Evolutionary conservation across 768 basidiomycete genomes (phyloP).

Genomic region (Suillus placidus): DNA sequence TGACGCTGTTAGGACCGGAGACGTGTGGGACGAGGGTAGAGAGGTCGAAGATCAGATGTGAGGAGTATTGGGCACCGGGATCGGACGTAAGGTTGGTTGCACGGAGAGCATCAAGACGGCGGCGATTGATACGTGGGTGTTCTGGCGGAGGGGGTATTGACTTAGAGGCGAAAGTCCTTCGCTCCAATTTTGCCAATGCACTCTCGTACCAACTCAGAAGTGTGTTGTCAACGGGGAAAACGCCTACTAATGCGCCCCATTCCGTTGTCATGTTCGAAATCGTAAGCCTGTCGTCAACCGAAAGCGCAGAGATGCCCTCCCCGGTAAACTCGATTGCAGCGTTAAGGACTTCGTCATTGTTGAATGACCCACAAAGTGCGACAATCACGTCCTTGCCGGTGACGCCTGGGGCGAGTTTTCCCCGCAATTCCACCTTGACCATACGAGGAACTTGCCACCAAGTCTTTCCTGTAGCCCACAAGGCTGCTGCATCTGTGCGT

Average conservation of each 20-base stretch:
- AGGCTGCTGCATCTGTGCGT: slow-evolving; percentile 89
- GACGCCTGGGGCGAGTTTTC: slow-evolving; percentile 82
- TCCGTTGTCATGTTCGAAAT: slow-evolving; percentile 99
- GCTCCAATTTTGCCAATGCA: slow-evolving; percentile 70
- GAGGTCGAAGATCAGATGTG: slow-evolving; percentile 89
- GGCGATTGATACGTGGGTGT: slow-evolving; percentile 85
- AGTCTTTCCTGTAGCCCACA: slow-evolving; percentile 98
- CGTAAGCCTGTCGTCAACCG: slow-evolving; percentile 91
- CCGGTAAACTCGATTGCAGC: slow-evolving; percentile 96
- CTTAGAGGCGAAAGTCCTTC: slow-evolving; percentile 66
- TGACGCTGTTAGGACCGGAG: slow-evolving; percentile 97
- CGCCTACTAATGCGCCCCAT: slow-evolving; percentile 96
- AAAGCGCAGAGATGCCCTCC: slow-evolving; percentile 74
- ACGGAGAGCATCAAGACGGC: slow-evolving; percentile 68
- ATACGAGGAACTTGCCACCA: slow-evolving; percentile 99
- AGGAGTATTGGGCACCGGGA: slow-evolving; percentile 74
- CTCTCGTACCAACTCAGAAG: slow-evolving; percentile 86
- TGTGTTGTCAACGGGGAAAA: slow-evolving; percentile 89
- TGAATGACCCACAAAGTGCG: slow-evolving; percentile 93
- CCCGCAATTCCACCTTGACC: slow-evolving; percentile 90
- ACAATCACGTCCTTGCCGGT: slow-evolving; percentile 99
- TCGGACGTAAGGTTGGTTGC: slow-evolving; percentile 65
- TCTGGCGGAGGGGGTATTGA: slow-evolving; percentile 71
- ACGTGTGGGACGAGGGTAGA: slow-evolving; percentile 94
- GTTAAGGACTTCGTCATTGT: slow-evolving; percentile 95